A percentile compares a stretch with the other conserved stretches of the same genome.
These are phyloP conservation scores for Teunomyces panamensis DNA, from an alignment of 805 yeast species.

Conservation along the genomic window DNA sequence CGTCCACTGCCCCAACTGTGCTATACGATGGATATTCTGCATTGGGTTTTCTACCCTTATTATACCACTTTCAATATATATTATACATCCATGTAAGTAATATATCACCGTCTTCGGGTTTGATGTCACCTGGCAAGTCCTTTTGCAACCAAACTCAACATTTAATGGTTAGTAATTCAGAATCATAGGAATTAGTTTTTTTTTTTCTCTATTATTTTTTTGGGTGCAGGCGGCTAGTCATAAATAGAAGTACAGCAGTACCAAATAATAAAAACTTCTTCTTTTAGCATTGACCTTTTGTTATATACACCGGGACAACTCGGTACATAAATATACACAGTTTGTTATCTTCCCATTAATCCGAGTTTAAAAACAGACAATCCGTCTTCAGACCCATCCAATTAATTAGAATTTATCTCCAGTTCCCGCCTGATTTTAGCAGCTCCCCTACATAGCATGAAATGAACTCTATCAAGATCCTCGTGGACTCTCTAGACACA, in stretches of 20 bases:
- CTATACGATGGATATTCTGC: neutral
- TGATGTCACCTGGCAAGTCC: neutral
- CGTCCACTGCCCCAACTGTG: neutral
- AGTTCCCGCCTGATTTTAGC: no score
- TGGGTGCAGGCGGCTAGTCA: slow-evolving; percentile 3
- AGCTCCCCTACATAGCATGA: neutral
- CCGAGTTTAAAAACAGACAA: no score
- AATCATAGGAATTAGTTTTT: neutral
- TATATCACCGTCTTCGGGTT: neutral
- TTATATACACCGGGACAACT: neutral
- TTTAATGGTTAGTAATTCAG: neutral
- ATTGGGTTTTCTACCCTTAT: no score
- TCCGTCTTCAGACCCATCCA: no score
- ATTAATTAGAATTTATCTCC: no score
- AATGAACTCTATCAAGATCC: slow-evolving; percentile 35
- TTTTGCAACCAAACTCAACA: slow-evolving; percentile 1
- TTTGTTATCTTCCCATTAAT: no score
- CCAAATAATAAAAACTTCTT: neutral
- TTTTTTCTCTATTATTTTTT: neutral
- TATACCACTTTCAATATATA: no score
- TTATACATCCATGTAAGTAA: no score
- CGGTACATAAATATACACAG: neutral
- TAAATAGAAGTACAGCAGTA: neutral
- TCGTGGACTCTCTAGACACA: slow-evolving; percentile 32
- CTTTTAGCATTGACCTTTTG: neutral